phyloP scores from a whole-genome alignment of 2,329 filamentous ascomycete species.

The Neonectria faginata region DNA sequence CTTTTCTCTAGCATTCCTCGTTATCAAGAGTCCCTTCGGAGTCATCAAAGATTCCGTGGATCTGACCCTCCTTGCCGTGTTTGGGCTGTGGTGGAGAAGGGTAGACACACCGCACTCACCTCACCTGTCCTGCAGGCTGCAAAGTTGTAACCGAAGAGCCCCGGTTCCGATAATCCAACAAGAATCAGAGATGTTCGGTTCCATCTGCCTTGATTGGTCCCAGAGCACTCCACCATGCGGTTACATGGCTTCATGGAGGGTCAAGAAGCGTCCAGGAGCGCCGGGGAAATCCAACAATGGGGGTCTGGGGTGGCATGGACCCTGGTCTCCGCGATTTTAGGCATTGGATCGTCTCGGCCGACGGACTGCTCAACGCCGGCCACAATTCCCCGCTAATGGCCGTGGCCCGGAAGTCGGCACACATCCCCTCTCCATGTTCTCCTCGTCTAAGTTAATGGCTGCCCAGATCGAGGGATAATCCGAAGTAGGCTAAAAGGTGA shows the following conservation, averaged over 20 bases:
- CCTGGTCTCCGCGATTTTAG: constrained; percentile 3
- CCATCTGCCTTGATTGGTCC: constrained; percentile 6
- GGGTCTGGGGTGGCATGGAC: background rate
- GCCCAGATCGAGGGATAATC: background rate
- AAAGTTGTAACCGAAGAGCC: background rate
- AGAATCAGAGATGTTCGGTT: background rate
- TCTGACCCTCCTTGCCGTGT: constrained; percentile 2
- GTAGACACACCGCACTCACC: background rate
- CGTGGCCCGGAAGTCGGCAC: constrained; percentile 17
- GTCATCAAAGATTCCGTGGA: background rate
- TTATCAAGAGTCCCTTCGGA: background rate
- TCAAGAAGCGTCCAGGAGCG: too few species aligned
- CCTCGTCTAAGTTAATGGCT: background rate
- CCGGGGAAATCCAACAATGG: background rate
- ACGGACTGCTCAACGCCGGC: constrained; percentile 21
- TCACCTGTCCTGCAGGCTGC: background rate
- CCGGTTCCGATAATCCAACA: constrained; percentile 1
- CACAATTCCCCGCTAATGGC: constrained; percentile 17
- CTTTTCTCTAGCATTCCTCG: background rate
- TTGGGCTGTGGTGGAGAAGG: background rate
- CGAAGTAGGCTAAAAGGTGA: background rate
- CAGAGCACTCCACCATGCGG: background rate
- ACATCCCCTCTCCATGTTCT: background rate
- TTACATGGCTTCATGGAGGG: constrained; percentile 2
- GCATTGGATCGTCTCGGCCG: constrained; percentile 15